phyloP scores from a whole-genome alignment of 352 stramenopile genomes.

The Pythium dissimile region DNA sequence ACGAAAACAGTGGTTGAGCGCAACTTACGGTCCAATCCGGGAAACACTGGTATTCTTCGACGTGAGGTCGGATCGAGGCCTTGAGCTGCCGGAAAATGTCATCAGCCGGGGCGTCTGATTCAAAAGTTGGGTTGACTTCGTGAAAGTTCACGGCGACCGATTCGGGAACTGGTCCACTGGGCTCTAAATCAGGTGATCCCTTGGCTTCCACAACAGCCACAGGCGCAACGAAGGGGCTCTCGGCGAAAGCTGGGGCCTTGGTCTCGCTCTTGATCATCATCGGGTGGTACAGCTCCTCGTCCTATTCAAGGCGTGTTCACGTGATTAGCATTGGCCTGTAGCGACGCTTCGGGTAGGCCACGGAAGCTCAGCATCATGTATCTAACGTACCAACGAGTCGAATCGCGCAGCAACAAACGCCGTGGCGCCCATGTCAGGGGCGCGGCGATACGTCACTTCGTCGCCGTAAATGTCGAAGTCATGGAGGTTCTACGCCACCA shows the following conservation, averaged over 20 bases:
- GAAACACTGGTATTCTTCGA: conserved; percentile 49
- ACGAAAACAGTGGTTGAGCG: too few species aligned
- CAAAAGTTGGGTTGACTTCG: conserved; percentile 72
- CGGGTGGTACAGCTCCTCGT: conserved; percentile 25
- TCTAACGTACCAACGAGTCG: conserved; percentile 41
- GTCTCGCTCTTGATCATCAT: conserved; percentile 23
- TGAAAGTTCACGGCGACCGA: conserved; percentile 43
- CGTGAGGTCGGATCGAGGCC: conserved; percentile 33
- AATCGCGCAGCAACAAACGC: conserved; percentile 59
- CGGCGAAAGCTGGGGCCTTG: conserved; percentile 16
- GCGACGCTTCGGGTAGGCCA: too few species aligned
- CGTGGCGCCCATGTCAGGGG: conserved; percentile 32
- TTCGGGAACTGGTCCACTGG: conserved; percentile 50
- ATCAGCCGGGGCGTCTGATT: conserved; percentile 44
- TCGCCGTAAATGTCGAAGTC: conserved; percentile 40
- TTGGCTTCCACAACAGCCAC: conserved; percentile 12
- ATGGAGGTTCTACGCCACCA: conserved; percentile 23
- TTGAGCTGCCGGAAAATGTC: conserved; percentile 56
- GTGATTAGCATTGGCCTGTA: too few species aligned
- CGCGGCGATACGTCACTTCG: conserved; percentile 68
- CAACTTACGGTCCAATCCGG: conserved; percentile 61
- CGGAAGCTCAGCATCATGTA: too few species aligned
- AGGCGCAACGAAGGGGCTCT: conserved; percentile 1
- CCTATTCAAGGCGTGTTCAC: conserved; percentile 18
- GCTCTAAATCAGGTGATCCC: conserved; percentile 31